These are phyloP conservation scores for Polytolypa hystricis DNA, from an alignment of 2,329 filamentous ascomycete species.

Conservation along the genomic window DNA sequence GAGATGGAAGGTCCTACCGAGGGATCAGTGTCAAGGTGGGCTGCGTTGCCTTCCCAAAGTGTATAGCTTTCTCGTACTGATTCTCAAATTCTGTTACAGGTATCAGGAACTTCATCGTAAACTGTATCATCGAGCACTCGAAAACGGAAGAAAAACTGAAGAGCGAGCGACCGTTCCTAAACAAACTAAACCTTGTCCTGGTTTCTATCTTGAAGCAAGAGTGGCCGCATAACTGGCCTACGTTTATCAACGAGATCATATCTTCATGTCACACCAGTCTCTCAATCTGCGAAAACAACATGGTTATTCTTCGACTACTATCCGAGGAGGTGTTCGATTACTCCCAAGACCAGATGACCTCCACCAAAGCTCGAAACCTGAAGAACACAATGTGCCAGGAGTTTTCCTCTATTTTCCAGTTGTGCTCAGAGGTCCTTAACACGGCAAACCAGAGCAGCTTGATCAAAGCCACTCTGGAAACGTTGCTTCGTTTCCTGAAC, in stretches of 20 bases:
- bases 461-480: slow-evolving; percentile 94
- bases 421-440: slow-evolving; percentile 89
- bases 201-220: slow-evolving; percentile 98
- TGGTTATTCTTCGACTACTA: slow-evolving; percentile 88
- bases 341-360: slow-evolving; percentile 99
- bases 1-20: slow-evolving; percentile 93
- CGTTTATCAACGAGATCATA: slow-evolving; percentile 99
- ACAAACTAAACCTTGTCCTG: slow-evolving; percentile 96
- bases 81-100: slow-evolving; percentile 42
- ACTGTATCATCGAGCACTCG: slow-evolving; percentile 93
- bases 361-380: slow-evolving; percentile 85
- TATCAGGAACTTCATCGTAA: slow-evolving; percentile 97
- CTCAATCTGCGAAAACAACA: slow-evolving; percentile 99
- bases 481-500: slow-evolving; percentile 89
- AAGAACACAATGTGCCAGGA: slow-evolving; percentile 99
- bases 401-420: slow-evolving; percentile 95
- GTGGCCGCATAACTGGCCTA: slow-evolving; percentile 99
- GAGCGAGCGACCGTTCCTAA: slow-evolving; percentile 76
- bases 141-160: slow-evolving; percentile 79
- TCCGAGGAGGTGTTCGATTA: slow-evolving; percentile 99
- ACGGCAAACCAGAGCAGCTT: slow-evolving; percentile 80
- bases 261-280: slow-evolving; percentile 89
- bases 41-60: slow-evolving; percentile 9
- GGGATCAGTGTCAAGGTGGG: slow-evolving; percentile 86
- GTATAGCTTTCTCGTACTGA: slow-evolving; percentile 2